Base-by-base conservation (phyloP, 352 stramenopile species). In the Chrysophaeum taylorii region DNA sequence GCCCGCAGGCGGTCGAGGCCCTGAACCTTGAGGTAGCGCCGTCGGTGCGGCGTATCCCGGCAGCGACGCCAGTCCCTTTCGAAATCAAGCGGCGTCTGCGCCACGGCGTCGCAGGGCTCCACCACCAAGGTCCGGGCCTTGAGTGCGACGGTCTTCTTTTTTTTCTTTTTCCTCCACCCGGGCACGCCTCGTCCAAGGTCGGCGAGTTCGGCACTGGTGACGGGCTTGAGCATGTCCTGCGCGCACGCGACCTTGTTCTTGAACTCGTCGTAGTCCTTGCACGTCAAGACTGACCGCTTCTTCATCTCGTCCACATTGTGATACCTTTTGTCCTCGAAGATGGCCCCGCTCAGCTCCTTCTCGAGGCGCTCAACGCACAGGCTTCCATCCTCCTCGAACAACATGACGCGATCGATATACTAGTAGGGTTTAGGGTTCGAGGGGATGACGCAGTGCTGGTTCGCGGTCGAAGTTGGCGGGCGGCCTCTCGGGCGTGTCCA, bases 241-340 rank as follows among this genome's bases (percentile, higher is more conserved):
- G 69, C 69, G 61, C 69, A 73, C 39, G 37, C 38, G 21, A 73
- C 69, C 18, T 70, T 70, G 42, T 70, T 71, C 38, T 63, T 57
- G 50, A 73, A 73, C 60, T 73, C 69, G 35, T 73, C 69, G 61
- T 73, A 73, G 37, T 35, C 25, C 21, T 16, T 0, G 12, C 36
- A 57, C 0, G 60, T 64, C 39, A 64, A 39, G 23, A 73, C 70
- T 33, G 69, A 57, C 61, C 70, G 70, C 69, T 73, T 73, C 41
- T 73, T 73, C 69, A 73, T 73, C 1, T 43, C 37, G 69, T 73
- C 69, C 5, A 73, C 69, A 29, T 39, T 36, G n/a, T 37, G 64
- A 52, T 72, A 70, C 9, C 53, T 50, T 33, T 23, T 16, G 29
- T 67, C 68, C 23, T 64, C 41, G 5, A 21, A n/a, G 37, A 53